Evolutionary conservation across 306 rosid genomes (phyloP).

Genomic region (Oxytropis ochrocephala): DNA sequence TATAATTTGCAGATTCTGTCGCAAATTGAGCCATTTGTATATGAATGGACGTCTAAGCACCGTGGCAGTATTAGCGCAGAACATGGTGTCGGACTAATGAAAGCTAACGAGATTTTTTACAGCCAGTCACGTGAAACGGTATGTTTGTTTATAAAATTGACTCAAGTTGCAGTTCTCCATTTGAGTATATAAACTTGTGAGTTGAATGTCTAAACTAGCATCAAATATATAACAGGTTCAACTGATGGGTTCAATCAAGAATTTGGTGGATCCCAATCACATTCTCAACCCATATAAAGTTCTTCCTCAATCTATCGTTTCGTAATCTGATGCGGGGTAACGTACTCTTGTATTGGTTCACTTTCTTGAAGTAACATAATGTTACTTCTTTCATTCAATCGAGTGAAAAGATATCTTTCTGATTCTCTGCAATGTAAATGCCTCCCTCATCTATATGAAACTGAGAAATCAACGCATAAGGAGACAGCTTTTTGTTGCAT

Average conservation of each 20-base stretch:
- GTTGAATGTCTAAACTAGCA: neutral
- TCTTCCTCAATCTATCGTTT: constrained; percentile 52
- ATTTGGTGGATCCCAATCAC: constrained; percentile 72
- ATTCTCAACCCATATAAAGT: constrained; percentile 97
- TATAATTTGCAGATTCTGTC: constrained; percentile 54
- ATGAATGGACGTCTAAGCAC: constrained; percentile 88
- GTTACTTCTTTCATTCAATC: neutral
- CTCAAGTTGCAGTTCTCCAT: neutral
- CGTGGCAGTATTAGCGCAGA: constrained; percentile 91
- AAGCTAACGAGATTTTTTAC: constrained; percentile 77
- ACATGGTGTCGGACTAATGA: constrained; percentile 93
- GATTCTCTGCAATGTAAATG: neutral
- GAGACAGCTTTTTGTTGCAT: neutral
- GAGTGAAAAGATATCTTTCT: neutral
- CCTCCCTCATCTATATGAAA: neutral
- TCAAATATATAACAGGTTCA: constrained; percentile 54
- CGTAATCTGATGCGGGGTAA: constrained; percentile 26
- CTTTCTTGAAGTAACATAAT: no score
- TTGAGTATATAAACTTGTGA: constrained; percentile 6
- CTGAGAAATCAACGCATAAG: neutral
- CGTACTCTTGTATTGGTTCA: neutral
- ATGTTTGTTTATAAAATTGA: constrained; percentile 25
- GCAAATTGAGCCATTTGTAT: constrained; percentile 87
- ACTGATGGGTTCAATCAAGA: constrained; percentile 83
- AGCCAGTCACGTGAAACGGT: constrained; percentile 70